Evolutionary conservation across 1,284 basidiomycete species (phyloP).

Genomic region (Ustilago curta): DNA sequence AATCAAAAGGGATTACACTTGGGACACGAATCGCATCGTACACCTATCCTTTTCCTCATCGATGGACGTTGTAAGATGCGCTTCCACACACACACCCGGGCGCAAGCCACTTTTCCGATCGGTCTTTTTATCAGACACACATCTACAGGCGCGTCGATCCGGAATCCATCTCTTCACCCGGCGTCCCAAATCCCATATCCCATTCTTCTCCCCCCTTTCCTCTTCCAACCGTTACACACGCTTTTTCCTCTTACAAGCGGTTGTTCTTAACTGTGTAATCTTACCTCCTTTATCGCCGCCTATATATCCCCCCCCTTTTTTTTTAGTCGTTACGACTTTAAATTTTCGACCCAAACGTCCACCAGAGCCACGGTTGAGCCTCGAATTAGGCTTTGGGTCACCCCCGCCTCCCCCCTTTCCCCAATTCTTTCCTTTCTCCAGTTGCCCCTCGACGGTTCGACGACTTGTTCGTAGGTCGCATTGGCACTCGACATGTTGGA

Average conservation of each 20-base stretch:
- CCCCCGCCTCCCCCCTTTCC: conserved; percentile 8
- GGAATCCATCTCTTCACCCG: neutral
- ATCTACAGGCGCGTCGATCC: conserved; percentile 3
- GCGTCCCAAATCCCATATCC: neutral
- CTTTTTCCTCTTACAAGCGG: neutral
- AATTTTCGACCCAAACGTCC: conserved; percentile 48
- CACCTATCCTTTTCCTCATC: neutral
- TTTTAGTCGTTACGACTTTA: neutral
- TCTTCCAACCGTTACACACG: neutral
- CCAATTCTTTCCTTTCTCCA: neutral
- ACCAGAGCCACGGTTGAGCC: conserved; percentile 46
- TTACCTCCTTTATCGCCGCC: conserved; percentile 21
- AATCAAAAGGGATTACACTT: neutral
- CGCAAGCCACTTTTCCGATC: too few species aligned
- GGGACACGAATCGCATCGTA: neutral
- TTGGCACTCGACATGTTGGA: too few species aligned
- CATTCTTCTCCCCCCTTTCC: neutral
- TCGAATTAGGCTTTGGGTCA: conserved; percentile 57
- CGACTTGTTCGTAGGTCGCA: too few species aligned
- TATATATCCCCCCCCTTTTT: conserved; percentile 31
- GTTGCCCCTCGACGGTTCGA: neutral
- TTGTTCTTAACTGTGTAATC: conserved; percentile 35
- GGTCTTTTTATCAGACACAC: neutral
- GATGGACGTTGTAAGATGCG: neutral
- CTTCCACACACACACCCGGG: too few species aligned